Evolutionary conservation across 306 rosid species (phyloP).

Genomic region (Malus asiatica): DNA sequence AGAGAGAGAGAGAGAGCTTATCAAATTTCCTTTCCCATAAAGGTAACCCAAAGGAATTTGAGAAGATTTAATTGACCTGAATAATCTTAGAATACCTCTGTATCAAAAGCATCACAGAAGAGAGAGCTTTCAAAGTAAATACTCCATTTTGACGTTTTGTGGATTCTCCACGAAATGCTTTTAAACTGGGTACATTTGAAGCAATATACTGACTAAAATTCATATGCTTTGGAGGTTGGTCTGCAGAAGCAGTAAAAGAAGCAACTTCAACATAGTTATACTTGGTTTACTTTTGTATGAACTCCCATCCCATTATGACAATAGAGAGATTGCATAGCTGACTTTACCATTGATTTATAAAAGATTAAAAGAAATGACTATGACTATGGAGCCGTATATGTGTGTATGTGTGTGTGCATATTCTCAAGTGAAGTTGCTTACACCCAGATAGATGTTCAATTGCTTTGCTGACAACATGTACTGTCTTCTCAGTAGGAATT

Average conservation of each 20-base stretch:
- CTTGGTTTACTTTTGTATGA: not conserved
- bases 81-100: constrained; percentile 52
- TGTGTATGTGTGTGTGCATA: not conserved
- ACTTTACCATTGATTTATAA: not conserved
- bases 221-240: constrained; percentile 54
- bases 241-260: constrained; percentile 47
- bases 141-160: constrained; percentile 44
- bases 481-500: constrained; percentile 53
- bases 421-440: constrained; percentile 38
- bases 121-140: constrained; percentile 52
- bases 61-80: not conserved
- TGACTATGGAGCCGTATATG: not conserved
- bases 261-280: constrained; percentile 1
- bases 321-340: not conserved
- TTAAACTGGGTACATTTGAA: constrained; percentile 63
- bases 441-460: constrained; percentile 65
- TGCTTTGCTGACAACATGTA: constrained; percentile 43
- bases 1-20: not conserved
- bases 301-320: not conserved
- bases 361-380: not conserved
- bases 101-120: constrained; percentile 64
- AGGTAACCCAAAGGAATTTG: not conserved
- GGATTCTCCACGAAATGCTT: constrained; percentile 37
- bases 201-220: constrained; percentile 59
- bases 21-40: not conserved